Base-by-base conservation (phyloP, 352 stramenopile species). In the Globisporangium parvum region DNA sequence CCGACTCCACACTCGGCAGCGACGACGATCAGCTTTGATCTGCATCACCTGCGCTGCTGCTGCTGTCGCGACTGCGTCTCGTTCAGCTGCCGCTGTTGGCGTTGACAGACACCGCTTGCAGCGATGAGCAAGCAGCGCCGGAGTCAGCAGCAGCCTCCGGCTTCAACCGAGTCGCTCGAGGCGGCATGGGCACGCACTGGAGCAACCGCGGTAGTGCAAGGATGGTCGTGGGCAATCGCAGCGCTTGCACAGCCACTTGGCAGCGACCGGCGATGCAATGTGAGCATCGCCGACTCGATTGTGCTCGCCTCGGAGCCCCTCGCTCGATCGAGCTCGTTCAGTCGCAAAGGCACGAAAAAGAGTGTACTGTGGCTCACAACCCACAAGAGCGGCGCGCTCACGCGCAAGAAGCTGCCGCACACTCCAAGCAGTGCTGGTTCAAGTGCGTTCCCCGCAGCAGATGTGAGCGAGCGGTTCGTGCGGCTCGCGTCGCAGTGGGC, bases 381-480 rank as follows among this genome's bases (percentile, higher is more conserved):
- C 10, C 60, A 71, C 1, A 86, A 80, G 63, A 80, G 69, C 35
- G 73, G 73, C 6, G 39, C 62, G 9, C 58, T 84, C 44, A 56
- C 65, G 28, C 67, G 71, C 35, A 86, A 80, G 65, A 77, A 79
- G 40, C 53, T 55, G 31, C 47, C 49, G 3, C 46, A 67, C 11
- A 58, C 21, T 6, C 48, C 11, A 23, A 51, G 18, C 5, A 23
- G 18, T 2, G 54, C 18, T 18, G 53, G 21, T 6, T 44, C 33
- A 2, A 44, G 65, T 51, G 51, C 42, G 1, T 37, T 79, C 37
- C 58, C 61, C 14, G 51, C 71, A 6, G 33, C 33, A n/a, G 73
- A 73, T 51, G 67, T 79, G 23, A 60, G 69, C 1, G 75, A 85
- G n/a, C 62, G 75, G 28, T 78, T 85, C 55, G 53, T 72, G 11